phyloP scores from a whole-genome alignment of 148 eudicot species.

The Euryodendron excelsum region DNA sequence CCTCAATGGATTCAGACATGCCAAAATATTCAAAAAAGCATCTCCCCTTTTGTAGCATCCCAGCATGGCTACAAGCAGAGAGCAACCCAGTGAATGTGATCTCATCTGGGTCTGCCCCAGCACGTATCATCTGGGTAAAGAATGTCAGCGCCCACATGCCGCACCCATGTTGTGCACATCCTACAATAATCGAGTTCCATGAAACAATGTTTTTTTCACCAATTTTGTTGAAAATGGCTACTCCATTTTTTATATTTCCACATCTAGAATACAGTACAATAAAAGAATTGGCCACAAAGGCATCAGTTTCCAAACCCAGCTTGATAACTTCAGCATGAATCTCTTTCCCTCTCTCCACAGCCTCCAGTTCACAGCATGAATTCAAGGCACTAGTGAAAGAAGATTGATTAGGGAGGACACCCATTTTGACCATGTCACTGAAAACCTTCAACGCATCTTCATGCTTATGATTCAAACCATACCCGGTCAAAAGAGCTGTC shows the following conservation, averaged over 20 bases:
- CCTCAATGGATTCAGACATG: slow-evolving; percentile 20
- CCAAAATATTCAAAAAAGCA: slow-evolving; percentile 42
- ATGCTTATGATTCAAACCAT: slow-evolving; percentile 48
- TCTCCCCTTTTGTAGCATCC: slow-evolving; percentile 54
- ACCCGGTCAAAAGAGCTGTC: slow-evolving; percentile 84
- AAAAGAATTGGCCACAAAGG: slow-evolving; percentile 76
- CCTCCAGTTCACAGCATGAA: slow-evolving; percentile 57
- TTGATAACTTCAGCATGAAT: slow-evolving; percentile 54
- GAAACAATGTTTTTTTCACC: slow-evolving; percentile 64
- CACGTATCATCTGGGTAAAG: slow-evolving; percentile 57
- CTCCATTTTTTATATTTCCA: slow-evolving; percentile 55
- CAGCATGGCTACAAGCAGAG: slow-evolving; percentile 63
- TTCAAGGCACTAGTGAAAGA: slow-evolving; percentile 79
- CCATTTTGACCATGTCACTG: slow-evolving; percentile 50
- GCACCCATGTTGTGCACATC: slow-evolving; percentile 75
- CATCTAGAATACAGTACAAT: slow-evolving; percentile 61
- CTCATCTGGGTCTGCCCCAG: slow-evolving; percentile 53
- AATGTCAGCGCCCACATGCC: slow-evolving; percentile 46
- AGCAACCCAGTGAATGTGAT: slow-evolving; percentile 81
- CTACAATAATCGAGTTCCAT: slow-evolving; percentile 82
- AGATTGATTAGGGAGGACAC: slow-evolving; percentile 70
- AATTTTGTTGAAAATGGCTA: slow-evolving; percentile 44
- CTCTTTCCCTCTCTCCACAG: slow-evolving; percentile 44
- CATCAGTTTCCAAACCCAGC: slow-evolving; percentile 48
- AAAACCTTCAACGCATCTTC: slow-evolving; percentile 56